A percentile compares a stretch with the other conserved stretches of the same genome.
These are phyloP conservation scores for Pisolithus sp. DNA, from an alignment of 768 basidiomycete species.

Conservation along the genomic window DNA sequence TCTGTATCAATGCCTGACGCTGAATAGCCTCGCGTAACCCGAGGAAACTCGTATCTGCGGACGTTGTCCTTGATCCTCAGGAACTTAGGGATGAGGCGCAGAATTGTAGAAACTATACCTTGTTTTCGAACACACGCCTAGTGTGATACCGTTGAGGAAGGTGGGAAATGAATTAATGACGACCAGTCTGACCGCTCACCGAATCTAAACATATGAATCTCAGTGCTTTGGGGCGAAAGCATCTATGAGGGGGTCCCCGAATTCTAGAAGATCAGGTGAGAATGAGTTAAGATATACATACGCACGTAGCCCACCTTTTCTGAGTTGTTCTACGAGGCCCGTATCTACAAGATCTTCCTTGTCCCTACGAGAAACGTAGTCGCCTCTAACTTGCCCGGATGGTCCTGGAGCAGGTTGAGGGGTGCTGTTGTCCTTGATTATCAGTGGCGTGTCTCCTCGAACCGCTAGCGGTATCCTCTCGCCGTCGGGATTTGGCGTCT, in stretches of 20 bases:
- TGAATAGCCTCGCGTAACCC: no score
- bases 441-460: constrained; percentile 21
- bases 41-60: no score
- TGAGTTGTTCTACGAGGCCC: constrained; percentile 43
- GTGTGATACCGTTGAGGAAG: neutral
- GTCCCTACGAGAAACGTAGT: constrained; percentile 41
- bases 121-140: no score
- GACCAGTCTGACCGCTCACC: neutral
- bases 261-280: neutral
- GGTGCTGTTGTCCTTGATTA: constrained; percentile 13
- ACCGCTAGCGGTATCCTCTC: constrained; percentile 33
- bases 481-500: constrained; percentile 45
- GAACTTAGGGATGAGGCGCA: no score
- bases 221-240: constrained; percentile 1
- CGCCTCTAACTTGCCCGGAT: constrained; percentile 25
- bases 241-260: constrained; percentile 44
- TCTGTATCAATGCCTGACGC: no score
- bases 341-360: constrained; percentile 52
- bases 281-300: neutral
- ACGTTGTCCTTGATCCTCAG: no score
- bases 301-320: constrained; percentile 40
- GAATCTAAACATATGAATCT: neutral
- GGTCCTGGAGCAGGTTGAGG: constrained; percentile 9
- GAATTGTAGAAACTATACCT: no score
- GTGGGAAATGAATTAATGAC: neutral